Base-by-base conservation (phyloP, 257 asterid species). In the Dorcoceras hygrometricum region DNA sequence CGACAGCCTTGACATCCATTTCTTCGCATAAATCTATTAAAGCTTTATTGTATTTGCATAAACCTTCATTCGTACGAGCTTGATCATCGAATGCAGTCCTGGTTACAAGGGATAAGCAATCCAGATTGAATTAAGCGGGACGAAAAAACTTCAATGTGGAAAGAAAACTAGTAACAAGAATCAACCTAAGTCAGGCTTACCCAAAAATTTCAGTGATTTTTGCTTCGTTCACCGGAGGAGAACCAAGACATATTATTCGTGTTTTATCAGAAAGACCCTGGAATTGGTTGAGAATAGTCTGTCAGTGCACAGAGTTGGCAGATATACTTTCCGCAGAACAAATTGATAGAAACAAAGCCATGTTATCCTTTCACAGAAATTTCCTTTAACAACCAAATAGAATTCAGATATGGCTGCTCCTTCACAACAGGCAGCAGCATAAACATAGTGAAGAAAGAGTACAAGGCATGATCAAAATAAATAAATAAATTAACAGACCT, bases 201-300 rank as follows among this genome's bases (percentile, higher is more conserved):
- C 92, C 92, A 6, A 74, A 81, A 19, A 68, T 24, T 70, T 84
- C 77, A 22, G 69, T 76, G 60, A 80, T 32, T 70, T 57, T 80
- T n/a, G 62, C 80, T 73, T 87, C 98, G 18, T 86, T 86, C 68
- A 87, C 67, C 0, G 96, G 88, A 68, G 98, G 98, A 61, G 90
- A 66, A 66, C 69, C 84, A 10, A 92, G 96, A 73, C 91, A 89
- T 75, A 92, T 83, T 59, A 87, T 25, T 66, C 86, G 77, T 10
- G 84, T 84, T 73, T 76, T 77, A 39, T 82, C 86, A 4, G 98
- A 89, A 62, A 91, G 92, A 68, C 83, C 73, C 98, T 91, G 84
- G 29, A 59, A 59, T 67, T 51, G 48, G 50, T 59, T 61, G 69
- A 61, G 50, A 4, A 46, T 34, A 61, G 22, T 70, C 72, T 73